Evolutionary conservation across 768 basidiomycete species (phyloP).

Genomic region (Gymnopilus dilepis): DNA sequence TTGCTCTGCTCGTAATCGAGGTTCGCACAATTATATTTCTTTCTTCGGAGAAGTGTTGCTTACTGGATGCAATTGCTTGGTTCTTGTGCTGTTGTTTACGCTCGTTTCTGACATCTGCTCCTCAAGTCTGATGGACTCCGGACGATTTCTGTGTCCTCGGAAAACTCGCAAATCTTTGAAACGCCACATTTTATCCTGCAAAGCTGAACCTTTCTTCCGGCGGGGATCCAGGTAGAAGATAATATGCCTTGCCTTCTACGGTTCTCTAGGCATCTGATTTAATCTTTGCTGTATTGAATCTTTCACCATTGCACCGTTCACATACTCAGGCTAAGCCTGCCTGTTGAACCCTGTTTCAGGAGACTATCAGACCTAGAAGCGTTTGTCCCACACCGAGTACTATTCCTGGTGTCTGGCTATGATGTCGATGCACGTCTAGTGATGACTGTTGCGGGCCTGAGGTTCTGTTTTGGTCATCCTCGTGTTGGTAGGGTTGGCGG

Average conservation of each 20-base stretch:
- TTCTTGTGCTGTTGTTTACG: neutral
- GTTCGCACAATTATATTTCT: slow-evolving; percentile 1
- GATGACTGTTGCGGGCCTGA: slow-evolving; percentile 17
- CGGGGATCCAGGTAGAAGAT: neutral
- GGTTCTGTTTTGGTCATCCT: slow-evolving; percentile 16
- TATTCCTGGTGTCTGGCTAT: neutral
- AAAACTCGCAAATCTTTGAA: neutral
- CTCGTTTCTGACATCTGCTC: neutral
- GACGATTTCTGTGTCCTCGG: neutral
- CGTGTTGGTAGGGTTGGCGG: slow-evolving; percentile 19
- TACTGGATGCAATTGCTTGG: neutral
- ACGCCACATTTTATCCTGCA: neutral
- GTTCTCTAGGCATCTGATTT: neutral
- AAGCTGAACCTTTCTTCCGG: neutral
- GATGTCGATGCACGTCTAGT: neutral
- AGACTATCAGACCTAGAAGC: neutral
- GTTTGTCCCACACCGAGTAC: neutral
- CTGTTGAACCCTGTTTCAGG: neutral
- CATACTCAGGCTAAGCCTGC: neutral
- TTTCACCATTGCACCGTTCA: neutral
- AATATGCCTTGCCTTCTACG: neutral
- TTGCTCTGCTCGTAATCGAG: neutral
- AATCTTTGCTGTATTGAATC: neutral
- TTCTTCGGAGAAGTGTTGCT: neutral
- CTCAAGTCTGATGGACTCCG: neutral